Base-by-base conservation (phyloP, 257 asterid genomes). In the Lycium ferocissimum region DNA sequence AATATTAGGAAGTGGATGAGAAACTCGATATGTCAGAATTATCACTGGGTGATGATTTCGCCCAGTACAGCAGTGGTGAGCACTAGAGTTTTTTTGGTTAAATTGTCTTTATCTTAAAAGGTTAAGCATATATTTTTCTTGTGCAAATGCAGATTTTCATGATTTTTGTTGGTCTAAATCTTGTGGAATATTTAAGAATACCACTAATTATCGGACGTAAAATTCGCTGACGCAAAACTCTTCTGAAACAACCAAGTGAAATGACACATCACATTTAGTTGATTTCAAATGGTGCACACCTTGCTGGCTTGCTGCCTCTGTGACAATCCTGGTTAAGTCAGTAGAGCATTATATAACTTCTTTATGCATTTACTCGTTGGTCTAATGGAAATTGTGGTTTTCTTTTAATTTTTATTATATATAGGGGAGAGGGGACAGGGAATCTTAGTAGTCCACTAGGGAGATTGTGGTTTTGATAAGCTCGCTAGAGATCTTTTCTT, bases 1-100 rank as follows among this genome's bases (percentile, higher is more conserved):
- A n/a, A 84, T 86, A 78, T 83, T 89, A 95, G 98, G 99, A 97
- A 90, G 97, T 95, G 83, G 99, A 96, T 81, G 98, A 96, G 89
- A 94, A 91, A 86, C 94, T 96, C 88, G 97, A 91, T 90, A 91
- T 94, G 98, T 92, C 99, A 62, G 99, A 94, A 57, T 84, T 96
- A 78, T 92, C 98, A 58, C 89, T 96, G 62, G 87, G 83, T 72
- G 98, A 94, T 88, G 95, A 93, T 63, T 92, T 91, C 86, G 87
- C 63, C 82, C 92, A 91, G 86, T 90, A 90, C 82, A 93, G 86
- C 86, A 79, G 90, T 83, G 98, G 99, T 96, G 85, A 92, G 94
- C 53, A 82, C 72, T 79, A 84, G 57, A 20, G 47, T 61, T 57
- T 22, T 80, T 69, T 86, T 66, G 49, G 58, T 18, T 78, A 62